These are phyloP conservation scores for Irpex lacteus DNA, from an alignment of 1,284 basidiomycete species.

Conservation along the genomic window DNA sequence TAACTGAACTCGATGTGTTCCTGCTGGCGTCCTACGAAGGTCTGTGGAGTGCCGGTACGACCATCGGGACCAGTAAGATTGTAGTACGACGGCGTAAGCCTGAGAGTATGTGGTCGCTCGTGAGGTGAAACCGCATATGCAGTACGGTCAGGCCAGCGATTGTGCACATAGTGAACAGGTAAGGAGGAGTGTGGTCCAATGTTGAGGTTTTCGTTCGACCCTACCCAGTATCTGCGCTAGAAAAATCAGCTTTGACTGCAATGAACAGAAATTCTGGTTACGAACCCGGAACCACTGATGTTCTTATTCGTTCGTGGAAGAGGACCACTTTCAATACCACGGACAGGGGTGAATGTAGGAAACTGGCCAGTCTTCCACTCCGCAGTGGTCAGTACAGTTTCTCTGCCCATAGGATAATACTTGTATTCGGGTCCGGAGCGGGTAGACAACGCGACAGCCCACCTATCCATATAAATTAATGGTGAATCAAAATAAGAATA, in stretches of 20 bases:
- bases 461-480: background rate
- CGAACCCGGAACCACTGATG: background rate
- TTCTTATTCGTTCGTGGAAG: background rate
- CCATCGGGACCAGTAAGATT: constrained; percentile 6
- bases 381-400: constrained; percentile 25
- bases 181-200: constrained; percentile 1
- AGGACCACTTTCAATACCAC: constrained; percentile 5
- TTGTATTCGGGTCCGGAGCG: constrained; percentile 7
- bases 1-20: constrained; percentile 8
- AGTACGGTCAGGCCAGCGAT: constrained; percentile 8
- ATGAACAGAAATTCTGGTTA: background rate
- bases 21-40: constrained; percentile 6
- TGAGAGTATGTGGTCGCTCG: constrained; percentile 4
- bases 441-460: constrained; percentile 8
- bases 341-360: constrained; percentile 5
- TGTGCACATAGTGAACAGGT: constrained; percentile 7
- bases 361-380: constrained; percentile 21
- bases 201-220: constrained; percentile 1
- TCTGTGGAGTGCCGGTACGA: constrained; percentile 6
- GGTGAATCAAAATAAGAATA: background rate
- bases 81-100: constrained; percentile 2
- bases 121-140: constrained; percentile 4
- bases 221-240: background rate
- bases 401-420: constrained; percentile 26
- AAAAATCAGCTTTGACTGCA: background rate